Evolutionary conservation across 176 grass and related monocot species (phyloP).

Genomic region (Aegilops speltoides): DNA sequence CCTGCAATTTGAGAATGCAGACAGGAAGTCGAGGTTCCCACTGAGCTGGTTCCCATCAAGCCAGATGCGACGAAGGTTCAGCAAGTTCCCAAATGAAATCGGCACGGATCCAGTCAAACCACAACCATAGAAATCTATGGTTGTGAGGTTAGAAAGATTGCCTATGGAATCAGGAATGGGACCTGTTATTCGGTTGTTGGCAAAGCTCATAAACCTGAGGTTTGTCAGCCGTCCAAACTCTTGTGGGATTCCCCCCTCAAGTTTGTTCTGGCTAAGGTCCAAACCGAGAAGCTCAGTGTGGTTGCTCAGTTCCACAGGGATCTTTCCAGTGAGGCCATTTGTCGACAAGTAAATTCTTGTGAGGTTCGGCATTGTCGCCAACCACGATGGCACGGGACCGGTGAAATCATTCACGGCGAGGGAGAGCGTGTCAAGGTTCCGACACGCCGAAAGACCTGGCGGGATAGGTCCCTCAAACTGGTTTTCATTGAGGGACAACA

Average conservation of each 20-base stretch:
- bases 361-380: conserved; percentile 26
- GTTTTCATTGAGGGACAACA: neutral
- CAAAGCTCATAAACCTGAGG: conserved; percentile 26
- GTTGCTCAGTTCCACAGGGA: conserved; percentile 36
- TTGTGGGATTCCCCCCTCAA: conserved; percentile 35
- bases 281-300: conserved; percentile 16
- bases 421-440: neutral
- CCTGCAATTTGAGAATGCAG: conserved; percentile 23
- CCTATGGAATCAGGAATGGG: conserved; percentile 38
- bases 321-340: conserved; percentile 41
- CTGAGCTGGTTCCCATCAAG: conserved; percentile 24
- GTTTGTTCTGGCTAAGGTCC: conserved; percentile 39
- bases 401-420: conserved; percentile 26
- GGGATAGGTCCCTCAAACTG: conserved; percentile 34
- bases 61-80: neutral
- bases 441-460: conserved; percentile 4
- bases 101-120: conserved; percentile 38
- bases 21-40: conserved; percentile 38
- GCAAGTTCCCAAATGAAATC: conserved; percentile 25
- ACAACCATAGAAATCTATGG: conserved; percentile 8
- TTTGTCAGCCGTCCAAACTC: conserved; percentile 2
- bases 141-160: conserved; percentile 7
- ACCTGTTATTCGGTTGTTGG: conserved; percentile 40
- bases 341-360: neutral
- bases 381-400: conserved; percentile 34